These are phyloP conservation scores for Zygosaccharomyces pseudobailii DNA, from an alignment of 1,139 yeast genomes.

Conservation along the genomic window DNA sequence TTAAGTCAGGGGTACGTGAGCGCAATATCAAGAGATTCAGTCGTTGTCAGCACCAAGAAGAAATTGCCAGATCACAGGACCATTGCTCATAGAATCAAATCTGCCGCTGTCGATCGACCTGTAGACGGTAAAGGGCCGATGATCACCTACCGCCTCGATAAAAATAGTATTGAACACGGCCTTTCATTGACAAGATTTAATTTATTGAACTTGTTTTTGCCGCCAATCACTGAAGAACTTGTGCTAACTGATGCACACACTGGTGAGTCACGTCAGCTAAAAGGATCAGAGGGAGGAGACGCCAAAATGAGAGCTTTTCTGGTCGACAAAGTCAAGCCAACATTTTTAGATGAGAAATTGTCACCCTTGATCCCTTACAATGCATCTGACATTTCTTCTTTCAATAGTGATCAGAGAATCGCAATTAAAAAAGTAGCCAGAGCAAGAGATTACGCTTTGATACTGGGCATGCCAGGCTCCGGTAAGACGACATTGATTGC, in stretches of 20 bases:
- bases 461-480: conserved; percentile 98
- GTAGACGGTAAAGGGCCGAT: conserved; percentile 16
- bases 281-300: conserved; percentile 46
- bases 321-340: conserved; percentile 55
- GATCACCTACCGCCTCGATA: conserved; percentile 60
- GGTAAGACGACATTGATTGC: conserved; percentile 95
- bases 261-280: conserved; percentile 13
- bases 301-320: conserved; percentile 49
- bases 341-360: conserved; percentile 29
- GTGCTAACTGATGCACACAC: conserved; percentile 14
- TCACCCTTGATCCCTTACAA: conserved; percentile 30
- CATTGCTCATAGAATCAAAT: conserved; percentile 4
- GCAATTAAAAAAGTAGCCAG: conserved; percentile 65
- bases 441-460: conserved; percentile 70
- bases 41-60: conserved; percentile 46
- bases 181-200: conserved; percentile 75
- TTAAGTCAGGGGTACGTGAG: conserved; percentile 59
- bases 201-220: conserved; percentile 58
- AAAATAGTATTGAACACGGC: conserved; percentile 72
- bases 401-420: conserved; percentile 62
- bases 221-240: conserved; percentile 22
- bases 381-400: conserved; percentile 19
- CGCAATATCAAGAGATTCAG: conserved; percentile 36
- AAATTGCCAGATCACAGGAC: conserved; percentile 44
- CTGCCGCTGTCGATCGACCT: conserved; percentile 3